Conservation (phyloP, 352 stramenopile genomes). For the Globisporangium middletonii region DNA sequence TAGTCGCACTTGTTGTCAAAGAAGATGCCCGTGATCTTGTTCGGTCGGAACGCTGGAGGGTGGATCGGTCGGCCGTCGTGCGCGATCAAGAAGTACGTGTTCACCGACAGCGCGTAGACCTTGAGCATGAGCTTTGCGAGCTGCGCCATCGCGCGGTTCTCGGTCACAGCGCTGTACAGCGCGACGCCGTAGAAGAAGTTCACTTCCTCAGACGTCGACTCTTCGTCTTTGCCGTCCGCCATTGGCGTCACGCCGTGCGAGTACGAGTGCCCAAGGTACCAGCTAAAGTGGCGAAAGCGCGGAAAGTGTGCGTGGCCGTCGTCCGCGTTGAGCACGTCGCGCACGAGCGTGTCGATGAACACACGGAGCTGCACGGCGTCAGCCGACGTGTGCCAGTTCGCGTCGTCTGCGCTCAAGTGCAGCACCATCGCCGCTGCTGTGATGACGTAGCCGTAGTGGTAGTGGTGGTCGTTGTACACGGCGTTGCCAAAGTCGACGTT, state of each 20-base stretch:
- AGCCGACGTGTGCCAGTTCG: conserved; percentile 27
- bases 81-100: conserved; percentile 62
- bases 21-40: conserved; percentile 69
- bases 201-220: conserved; percentile 64
- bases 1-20: conserved; percentile 80
- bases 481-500: conserved; percentile 70
- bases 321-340: conserved; percentile 36
- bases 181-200: conserved; percentile 59
- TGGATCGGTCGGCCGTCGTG: conserved; percentile 37
- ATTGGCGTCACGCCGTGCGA: conserved; percentile 65
- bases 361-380: conserved; percentile 31
- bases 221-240: conserved; percentile 67
- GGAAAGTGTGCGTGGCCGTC: conserved; percentile 40
- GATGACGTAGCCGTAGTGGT: conserved; percentile 68
- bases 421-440: conserved; percentile 43
- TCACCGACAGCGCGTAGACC: conserved; percentile 44
- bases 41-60: conserved; percentile 41
- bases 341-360: conserved; percentile 45
- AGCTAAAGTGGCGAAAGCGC: conserved; percentile 54
- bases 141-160: conserved; percentile 29
- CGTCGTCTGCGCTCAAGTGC: conserved; percentile 27
- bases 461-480: conserved; percentile 75
- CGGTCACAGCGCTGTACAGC: conserved; percentile 43
- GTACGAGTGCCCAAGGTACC: conserved; percentile 63
- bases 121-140: conserved; percentile 57